These are phyloP conservation scores for Cyberlindnera saturnus DNA, from an alignment of 805 yeast species.

Conservation along the genomic window DNA sequence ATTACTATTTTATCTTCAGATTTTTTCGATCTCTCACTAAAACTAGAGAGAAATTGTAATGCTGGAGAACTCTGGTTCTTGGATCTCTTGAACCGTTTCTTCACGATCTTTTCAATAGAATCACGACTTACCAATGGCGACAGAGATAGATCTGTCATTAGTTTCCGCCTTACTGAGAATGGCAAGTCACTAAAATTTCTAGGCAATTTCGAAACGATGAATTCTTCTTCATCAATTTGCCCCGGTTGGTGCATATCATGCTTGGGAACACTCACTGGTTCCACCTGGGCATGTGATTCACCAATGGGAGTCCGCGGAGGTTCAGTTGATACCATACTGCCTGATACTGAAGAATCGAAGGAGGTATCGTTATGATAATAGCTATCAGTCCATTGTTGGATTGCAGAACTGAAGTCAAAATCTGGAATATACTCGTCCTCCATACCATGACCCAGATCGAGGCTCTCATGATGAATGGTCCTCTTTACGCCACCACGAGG, in stretches of 20 bases:
- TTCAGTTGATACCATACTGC: slow-evolving; percentile 7
- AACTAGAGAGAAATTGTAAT: slow-evolving; percentile 22
- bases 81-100: slow-evolving; percentile 20
- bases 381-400: slow-evolving; percentile 41
- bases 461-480: not conserved
- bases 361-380: slow-evolving; percentile 16
- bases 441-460: slow-evolving; percentile 36
- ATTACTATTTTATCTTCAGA: slow-evolving; percentile 53
- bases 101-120: slow-evolving; percentile 23
- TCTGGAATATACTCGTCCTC: slow-evolving; percentile 79
- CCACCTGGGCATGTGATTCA: slow-evolving; percentile 28
- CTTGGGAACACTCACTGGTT: slow-evolving; percentile 31
- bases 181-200: slow-evolving; percentile 49
- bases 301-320: slow-evolving; percentile 20
- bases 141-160: slow-evolving; percentile 24
- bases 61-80: slow-evolving; percentile 22
- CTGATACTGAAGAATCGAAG: slow-evolving; percentile 10
- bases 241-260: slow-evolving; percentile 2
- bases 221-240: slow-evolving; percentile 21
- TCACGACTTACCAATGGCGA: slow-evolving; percentile 29
- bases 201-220: slow-evolving; percentile 35
- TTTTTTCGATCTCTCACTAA: slow-evolving; percentile 15
- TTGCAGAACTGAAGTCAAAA: slow-evolving; percentile 47
- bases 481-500: slow-evolving; percentile 1
- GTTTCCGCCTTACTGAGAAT: slow-evolving; percentile 51